Evolutionary conservation across 805 yeast genomes (phyloP), one percentile per base, ranked within the genome.

Genomic region (Zygosaccharomyces lentus): DNA sequence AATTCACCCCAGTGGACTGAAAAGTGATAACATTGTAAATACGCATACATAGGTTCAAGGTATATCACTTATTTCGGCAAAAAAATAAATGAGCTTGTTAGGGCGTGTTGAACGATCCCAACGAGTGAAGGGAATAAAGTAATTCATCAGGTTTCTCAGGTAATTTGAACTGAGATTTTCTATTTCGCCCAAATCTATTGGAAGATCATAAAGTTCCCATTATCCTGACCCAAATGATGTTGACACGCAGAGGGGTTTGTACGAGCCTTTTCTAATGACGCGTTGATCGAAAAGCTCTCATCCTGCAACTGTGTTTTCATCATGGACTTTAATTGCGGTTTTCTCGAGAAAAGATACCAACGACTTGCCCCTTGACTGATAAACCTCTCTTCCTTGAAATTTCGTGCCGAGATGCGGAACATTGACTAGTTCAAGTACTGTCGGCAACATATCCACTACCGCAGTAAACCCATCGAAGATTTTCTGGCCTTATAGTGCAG

Each of bases 381-480:
- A 74, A 9, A 78, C 76, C 6, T 61, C 41, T 9, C 79, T 58
- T 2, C 76, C 77, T 34, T 68, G 59, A 55, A 70, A 77, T 1
- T 21, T 30, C 0, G 54, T 54, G 0, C 73, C 73, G 6, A 79
- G 80, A 43, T 73, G 76, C 12, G 59, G 39, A 2, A 75, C 62
- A n/a, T 66, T 69, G 2, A 81, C 76, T 2, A 76, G 43, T 1
- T 77, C 81, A 10, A 80, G 59, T 7, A 79, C 59, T 0, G 84
- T 79, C 1, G 84, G 84, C 27, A 76, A 58, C 24, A 78, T 71
- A 61, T 79, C 84, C 82, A 78, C 78, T 3, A 80, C 82, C 0
- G 83, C 78, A 12, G 69, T 58, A 48, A 79, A 79, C 17, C 62
- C 74, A 23, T 62, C 52, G n/a, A 61, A 54, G 10, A 71, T 59